Evolutionary conservation across 805 yeast species (phyloP), one percentile per base, ranked within the genome.

Genomic region (Vanderwaltozyma yarrowii): DNA sequence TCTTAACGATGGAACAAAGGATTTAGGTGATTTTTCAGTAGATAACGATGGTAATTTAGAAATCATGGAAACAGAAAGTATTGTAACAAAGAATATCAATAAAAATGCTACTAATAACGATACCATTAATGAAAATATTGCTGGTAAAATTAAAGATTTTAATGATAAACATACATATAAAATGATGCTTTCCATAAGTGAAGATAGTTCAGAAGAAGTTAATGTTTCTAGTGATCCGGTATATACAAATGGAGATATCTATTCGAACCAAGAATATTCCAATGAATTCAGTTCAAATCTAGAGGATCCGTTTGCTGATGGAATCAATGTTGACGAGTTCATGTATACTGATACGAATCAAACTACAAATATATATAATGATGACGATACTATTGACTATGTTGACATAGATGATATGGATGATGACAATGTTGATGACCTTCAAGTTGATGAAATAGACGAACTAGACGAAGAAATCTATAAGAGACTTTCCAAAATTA

Each of bases 401-500:
- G 35, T 38, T 14, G 35, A 36, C 9, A 43, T 39, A 21, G 52
- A 46, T 23, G 55, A 52, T 21, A 41, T 41, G 9, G 58, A 51
- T 20, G 49, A 44, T 11, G 49, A 45, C 18, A 46, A 45, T 29
- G 58, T 54, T 7, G 46, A 45, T 27, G 62, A 57, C 36, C 33
- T 56, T 4, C 45, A 47, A 18, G 41, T 56, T 16, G 57, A 46
- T 11, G 61, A 56, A 14, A 39, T 53, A 30, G 62, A 57, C 38
- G 59, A 50, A 29, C 36, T 57, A 18, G 61, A 57, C 35, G 60
- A 55, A 38, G 58, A 52, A 36, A 42, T 57, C 37, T 57, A 56
- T 36, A 48, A 42, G 14, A 47, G 56, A 21, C 32, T 56, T 5
- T 48, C 56, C 3, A 35, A 36, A 3, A 27, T 39, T 1, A 38